Evolutionary conservation across 208 protist species (phyloP), one percentile per base, ranked within the genome.

Genomic region (Trypanosoma grayi): DNA sequence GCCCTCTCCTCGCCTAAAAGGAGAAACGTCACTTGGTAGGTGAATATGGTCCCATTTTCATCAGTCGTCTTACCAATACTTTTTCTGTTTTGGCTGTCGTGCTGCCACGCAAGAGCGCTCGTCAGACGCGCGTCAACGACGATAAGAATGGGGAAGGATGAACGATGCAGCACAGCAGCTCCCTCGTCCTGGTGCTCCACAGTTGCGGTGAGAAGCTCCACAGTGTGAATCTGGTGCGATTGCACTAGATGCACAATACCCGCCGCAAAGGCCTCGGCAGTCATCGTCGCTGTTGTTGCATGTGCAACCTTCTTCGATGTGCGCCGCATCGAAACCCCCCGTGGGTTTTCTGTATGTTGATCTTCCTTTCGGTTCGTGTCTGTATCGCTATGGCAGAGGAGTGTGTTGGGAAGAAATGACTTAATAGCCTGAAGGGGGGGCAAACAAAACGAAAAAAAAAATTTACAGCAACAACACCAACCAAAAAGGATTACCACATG

Each of bases 211-310:
- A 44, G 20, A 9, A 72, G 41, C 25, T 64, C 58, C 30, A 72
- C 51, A 24, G 56, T 72, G 30, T 65, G 66, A 60, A 72, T 72
- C 34, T 60, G 51, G 52, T 65, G 40, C n/a, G 30, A 60, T 7
- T 58, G 66, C 31, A 72, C 51, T 16, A 72, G 58, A 30, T 31
- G 48, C 1, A 72, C 51, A 54, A 65, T 45, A 2, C 22, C 51
- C 14, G 24, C 27, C 9, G 40, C 16, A 55, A 72, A 72, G 5
- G 22, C 33, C 14, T 72, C 66, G 30, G 66, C 66, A 20, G 66
- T 65, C 3, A 31, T 54, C n/a, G 30, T 24, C 6, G 25, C 20
- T 39, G 25, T n/a, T 22, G 2, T n/a, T 43, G 39, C n/a, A 43
- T 14, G 39, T 43, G 39, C 6, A 43, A 22, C 4, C 6, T n/a